Base-by-base conservation (phyloP, 2,329 filamentous ascomycete genomes). In the Verticillium alfalfae region DNA sequence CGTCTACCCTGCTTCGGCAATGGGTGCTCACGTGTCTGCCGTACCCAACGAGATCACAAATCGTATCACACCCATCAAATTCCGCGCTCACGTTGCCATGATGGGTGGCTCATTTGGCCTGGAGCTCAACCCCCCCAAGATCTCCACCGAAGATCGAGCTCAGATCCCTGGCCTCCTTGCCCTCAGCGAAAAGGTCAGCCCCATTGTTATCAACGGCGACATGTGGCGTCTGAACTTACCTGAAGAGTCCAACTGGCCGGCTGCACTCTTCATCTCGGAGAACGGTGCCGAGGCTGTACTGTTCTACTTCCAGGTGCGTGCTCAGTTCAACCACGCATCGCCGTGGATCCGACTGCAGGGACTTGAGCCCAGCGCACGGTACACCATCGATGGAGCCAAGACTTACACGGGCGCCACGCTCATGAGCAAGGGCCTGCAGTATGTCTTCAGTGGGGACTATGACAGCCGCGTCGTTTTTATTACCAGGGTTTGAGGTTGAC, bases 31-130 rank as follows among this genome's bases (percentile, higher is more conserved):
- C 69, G 76, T 89, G 38, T 86, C 84, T 9, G 81, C 80, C 0
- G 80, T 87, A 0, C 86, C 86, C 1, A 89, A 88, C 65, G 79
- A 81, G 0, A 72, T 84, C 38, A 87, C 84, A 0, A 71, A 76
- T 0, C 83, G 86, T 22, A 82, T 78, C 1, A 82, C 82, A 1
- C 81, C 85, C 0, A 77, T 89, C 13, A 70, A 72, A 1, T 88
- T 89, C 75, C 84, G 87, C 38, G 85, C 83, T 0, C 86, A 88
- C 61, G 86, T 89, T 0, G 87, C 87, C 6, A 85, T 88, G 76
- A 88, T 88, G 86, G 87, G 87, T 61, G 86, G 86, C 2, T 87
- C 84, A 0, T 89, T 89, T 66, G 87, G 87, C 0, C 79, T 89
- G 12, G 86, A 89, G 69, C 78, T 89, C 8, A 79, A 88, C 67